Evolutionary conservation across 2,329 filamentous ascomycete species (phyloP).

Genomic region (Pseudogymnoascus sp.): DNA sequence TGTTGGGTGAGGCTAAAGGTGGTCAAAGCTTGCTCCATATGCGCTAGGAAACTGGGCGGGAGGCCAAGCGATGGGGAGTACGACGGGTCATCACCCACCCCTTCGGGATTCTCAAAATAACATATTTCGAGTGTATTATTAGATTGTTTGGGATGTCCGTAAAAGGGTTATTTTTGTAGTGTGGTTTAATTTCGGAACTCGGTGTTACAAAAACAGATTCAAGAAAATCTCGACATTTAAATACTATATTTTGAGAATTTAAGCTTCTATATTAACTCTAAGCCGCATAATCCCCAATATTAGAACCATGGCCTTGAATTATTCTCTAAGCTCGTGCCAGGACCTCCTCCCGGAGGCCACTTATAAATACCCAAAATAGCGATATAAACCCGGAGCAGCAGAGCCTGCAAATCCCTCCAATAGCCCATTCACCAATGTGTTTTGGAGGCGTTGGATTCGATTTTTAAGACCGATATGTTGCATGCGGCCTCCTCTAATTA

Average conservation of each 20-base stretch:
- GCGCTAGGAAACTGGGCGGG: neutral
- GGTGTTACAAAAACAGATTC: neutral
- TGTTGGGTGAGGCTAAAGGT: neutral
- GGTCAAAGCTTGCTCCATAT: neutral
- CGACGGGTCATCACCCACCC: neutral
- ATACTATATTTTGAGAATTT: neutral
- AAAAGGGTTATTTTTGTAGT: neutral
- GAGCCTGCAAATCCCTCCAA: neutral
- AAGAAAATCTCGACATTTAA: neutral
- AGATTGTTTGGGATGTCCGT: neutral
- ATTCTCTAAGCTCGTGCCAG: neutral
- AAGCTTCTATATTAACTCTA: neutral
- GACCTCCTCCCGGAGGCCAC: neutral
- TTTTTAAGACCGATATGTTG: neutral
- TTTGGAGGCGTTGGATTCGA: neutral
- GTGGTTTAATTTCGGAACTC: neutral
- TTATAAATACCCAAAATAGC: neutral
- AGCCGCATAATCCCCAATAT: neutral
- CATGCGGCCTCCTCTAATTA: neutral
- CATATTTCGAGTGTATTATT: neutral
- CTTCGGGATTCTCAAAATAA: neutral
- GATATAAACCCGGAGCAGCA: neutral
- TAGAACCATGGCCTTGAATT: neutral
- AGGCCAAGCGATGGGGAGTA: neutral
- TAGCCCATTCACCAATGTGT: neutral